Percentiles rank a stretch among this genome's conserved stretches.
These are phyloP conservation scores for Arthrobotrys conoides DNA, from an alignment of 2,329 filamentous ascomycete genomes.

Conservation along the genomic window DNA sequence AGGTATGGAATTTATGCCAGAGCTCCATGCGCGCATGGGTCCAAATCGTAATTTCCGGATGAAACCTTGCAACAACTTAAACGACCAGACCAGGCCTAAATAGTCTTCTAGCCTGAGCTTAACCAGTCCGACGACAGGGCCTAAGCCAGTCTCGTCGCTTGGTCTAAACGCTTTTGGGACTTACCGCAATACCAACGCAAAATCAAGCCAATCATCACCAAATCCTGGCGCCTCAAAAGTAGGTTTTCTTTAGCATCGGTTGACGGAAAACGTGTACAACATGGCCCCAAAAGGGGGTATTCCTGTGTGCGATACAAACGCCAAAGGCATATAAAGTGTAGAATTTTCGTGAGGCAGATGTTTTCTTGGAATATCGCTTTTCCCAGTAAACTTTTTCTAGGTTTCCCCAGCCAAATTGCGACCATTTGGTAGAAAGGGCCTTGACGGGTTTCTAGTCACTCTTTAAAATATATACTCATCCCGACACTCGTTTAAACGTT, in stretches of 20 bases:
- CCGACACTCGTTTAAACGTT: constrained; percentile 18
- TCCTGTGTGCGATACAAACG: constrained; percentile 23
- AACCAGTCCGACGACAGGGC: no score
- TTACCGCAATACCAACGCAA: background rate
- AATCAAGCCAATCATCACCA: constrained; percentile 16
- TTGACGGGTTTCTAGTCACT: background rate
- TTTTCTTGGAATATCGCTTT: background rate
- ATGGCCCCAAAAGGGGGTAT: constrained; percentile 8
- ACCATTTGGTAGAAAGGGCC: background rate
- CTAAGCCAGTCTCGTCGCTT: background rate
- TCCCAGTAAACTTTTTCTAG: background rate
- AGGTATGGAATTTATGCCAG: no score
- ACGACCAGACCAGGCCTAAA: no score
- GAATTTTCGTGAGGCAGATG: background rate
- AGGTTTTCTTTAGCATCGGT: background rate
- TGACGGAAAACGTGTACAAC: background rate
- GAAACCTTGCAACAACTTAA: no score
- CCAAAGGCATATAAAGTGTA: background rate
- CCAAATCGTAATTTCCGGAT: no score
- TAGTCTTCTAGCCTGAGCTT: no score
- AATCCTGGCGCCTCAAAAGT: constrained; percentile 3
- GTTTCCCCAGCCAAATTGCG: background rate
- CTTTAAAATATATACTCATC: background rate
- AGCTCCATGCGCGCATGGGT: no score
- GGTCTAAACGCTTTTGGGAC: background rate